Evolutionary conservation across 2,329 filamentous ascomycete genomes (phyloP).

Genomic region (Ceratocystis cubensis): DNA sequence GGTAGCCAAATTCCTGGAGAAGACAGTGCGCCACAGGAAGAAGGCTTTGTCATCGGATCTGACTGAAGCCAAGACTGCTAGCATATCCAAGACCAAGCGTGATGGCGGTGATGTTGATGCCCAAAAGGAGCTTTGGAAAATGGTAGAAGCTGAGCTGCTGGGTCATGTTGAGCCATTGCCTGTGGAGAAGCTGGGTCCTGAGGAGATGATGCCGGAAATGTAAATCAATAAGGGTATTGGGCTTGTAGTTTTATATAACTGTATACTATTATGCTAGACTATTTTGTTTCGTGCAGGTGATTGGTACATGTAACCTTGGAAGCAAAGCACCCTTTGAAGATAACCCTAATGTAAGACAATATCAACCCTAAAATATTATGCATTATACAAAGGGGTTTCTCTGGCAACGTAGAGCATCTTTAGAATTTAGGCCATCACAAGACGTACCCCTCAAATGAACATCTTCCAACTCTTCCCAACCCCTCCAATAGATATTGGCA

Average conservation of each 20-base stretch:
- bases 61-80: slow-evolving; percentile 16
- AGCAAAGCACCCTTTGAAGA: too few relatives aligned
- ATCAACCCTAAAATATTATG: not conserved
- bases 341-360: not conserved
- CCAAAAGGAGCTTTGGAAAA: slow-evolving; percentile 20
- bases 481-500: not conserved
- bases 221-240: slow-evolving; percentile 1
- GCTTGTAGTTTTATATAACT: slow-evolving; percentile 10
- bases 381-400: not conserved
- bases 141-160: slow-evolving; percentile 20
- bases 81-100: slow-evolving; percentile 16
- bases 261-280: slow-evolving; percentile 7
- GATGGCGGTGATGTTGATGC: slow-evolving; percentile 20
- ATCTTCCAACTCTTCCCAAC: not conserved
- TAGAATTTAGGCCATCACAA: not conserved
- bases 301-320: too few relatives aligned
- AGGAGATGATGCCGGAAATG: slow-evolving; percentile 19
- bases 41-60: slow-evolving; percentile 14
- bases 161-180: slow-evolving; percentile 15
- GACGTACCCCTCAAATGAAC: not conserved
- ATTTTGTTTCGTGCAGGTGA: not conserved
- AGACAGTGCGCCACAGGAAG: slow-evolving; percentile 19
- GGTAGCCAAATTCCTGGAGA: slow-evolving; percentile 31
- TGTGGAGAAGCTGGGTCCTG: slow-evolving; percentile 18
- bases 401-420: slow-evolving; percentile 4